A percentile compares a stretch with the other conserved stretches of the same genome.
phyloP scores from a whole-genome alignment of 2,329 filamentous ascomycete species.

The Fusarium globosum region DNA sequence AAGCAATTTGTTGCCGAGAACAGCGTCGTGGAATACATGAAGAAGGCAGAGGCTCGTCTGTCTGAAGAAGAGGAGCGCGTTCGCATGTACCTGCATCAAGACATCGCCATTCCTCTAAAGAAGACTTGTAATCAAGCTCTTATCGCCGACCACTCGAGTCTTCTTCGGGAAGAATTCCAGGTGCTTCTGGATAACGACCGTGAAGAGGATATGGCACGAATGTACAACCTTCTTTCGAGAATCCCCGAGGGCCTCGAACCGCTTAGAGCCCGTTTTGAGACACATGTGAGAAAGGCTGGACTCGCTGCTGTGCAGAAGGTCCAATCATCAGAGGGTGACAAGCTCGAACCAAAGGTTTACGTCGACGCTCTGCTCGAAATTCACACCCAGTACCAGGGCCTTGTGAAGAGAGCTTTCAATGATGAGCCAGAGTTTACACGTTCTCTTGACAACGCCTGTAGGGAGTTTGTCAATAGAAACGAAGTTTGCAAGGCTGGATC shows the following conservation, averaged over 20 bases:
- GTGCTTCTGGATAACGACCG: slow-evolving; percentile 92
- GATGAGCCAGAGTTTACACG: slow-evolving; percentile 97
- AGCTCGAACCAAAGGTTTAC: slow-evolving; percentile 94
- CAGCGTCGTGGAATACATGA: slow-evolving; percentile 99
- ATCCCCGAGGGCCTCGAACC: slow-evolving; percentile 94
- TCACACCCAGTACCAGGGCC: slow-evolving; percentile 89
- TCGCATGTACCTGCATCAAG: slow-evolving; percentile 87
- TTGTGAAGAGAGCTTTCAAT: slow-evolving; percentile 92
- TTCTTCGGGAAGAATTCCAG: slow-evolving; percentile 97
- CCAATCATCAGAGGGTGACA: slow-evolving; percentile 84
- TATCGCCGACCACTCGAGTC: slow-evolving; percentile 85
- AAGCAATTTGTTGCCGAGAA: slow-evolving; percentile 96
- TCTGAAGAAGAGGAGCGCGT: slow-evolving; percentile 96
- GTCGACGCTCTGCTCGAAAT: slow-evolving; percentile 95
- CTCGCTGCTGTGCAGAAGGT: slow-evolving; percentile 91
- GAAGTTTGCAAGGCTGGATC: slow-evolving; percentile 94
- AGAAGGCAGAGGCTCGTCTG: slow-evolving; percentile 92
- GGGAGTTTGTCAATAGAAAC: slow-evolving; percentile 98
- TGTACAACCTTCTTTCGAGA: slow-evolving; percentile 91
- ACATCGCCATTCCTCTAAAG: slow-evolving; percentile 87
- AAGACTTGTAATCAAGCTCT: slow-evolving; percentile 89
- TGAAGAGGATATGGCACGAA: slow-evolving; percentile 93
- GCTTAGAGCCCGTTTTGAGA: slow-evolving; percentile 86
- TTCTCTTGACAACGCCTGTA: slow-evolving; percentile 94
- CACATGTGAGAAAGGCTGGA: slow-evolving; percentile 90